Base-by-base conservation (phyloP, 2,329 filamentous ascomycete genomes). In the Diaporthe nobilis region DNA sequence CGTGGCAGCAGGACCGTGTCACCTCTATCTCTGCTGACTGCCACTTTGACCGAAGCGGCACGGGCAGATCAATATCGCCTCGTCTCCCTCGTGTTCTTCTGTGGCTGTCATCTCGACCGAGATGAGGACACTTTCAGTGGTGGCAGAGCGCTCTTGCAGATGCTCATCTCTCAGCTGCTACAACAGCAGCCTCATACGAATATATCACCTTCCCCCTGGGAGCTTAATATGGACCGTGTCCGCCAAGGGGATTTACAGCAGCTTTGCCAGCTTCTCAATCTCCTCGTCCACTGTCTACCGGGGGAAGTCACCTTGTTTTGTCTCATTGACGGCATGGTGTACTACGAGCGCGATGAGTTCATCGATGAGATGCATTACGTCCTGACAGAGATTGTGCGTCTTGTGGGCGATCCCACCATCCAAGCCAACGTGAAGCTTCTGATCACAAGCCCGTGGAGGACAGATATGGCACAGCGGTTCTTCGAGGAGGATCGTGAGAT, bases 381-480 rank as follows among this genome's bases (percentile, higher is more conserved):
- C 15, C 4, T 71, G 44, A 10, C 28, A 7, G 58, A 58, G 17
- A 28, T 72, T 9, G 6, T 57, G 47, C 42, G 65, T 2, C 4
- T 75, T 4, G 51, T 60, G 1, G 44, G 37, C 5, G 73, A 75
- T 28, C n/a, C 49, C 6, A 63, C 34, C 13, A 22, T 42, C 9
- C 51, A 61, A 12, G 44, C 44, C 15, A 42, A 68, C 31, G 12
- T 53, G 8, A 74, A 71, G 20, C 28, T 74, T 20, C 65, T 74
- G 2, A 37, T 74, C n/a, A 74, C 73, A 15, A 74, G 73, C 31
- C 73, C 65, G 5, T 61, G 42, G 55, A 74, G 57, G 55, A 71
- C 73, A n/a, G 13, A 20, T 0, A 37, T 53, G 7, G 13, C 63
- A 3, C 44, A 34, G 8, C 63, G 39, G 12, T 39, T 39, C 20